A percentile compares a stretch with the other conserved stretches of the same genome.
Conservation (phyloP, 2,329 filamentous ascomycete genomes). For the Pyrenophora graminea region DNA sequence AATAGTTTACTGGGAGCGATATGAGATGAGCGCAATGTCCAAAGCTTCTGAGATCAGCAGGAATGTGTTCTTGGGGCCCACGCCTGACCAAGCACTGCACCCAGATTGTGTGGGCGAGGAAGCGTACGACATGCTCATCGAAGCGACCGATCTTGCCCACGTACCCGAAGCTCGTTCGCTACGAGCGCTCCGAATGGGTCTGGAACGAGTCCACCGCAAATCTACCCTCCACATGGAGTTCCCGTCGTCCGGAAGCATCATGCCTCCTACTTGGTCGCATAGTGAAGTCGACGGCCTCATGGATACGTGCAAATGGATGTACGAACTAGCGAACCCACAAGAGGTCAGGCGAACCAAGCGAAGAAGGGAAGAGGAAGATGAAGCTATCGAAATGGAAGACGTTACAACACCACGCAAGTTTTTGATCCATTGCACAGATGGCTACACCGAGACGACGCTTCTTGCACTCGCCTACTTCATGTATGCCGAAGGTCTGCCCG, state of each 20-base stretch:
- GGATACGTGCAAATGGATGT: conserved; percentile 88
- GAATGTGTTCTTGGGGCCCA: conserved; percentile 90
- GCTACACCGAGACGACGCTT: conserved; percentile 92
- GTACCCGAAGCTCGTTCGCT: conserved; percentile 72
- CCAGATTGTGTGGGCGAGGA: conserved; percentile 50
- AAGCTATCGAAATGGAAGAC: conserved; percentile 61
- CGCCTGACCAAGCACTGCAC: conserved; percentile 68
- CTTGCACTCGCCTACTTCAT: conserved; percentile 90
- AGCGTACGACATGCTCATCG: conserved; percentile 82
- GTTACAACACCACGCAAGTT: conserved; percentile 63
- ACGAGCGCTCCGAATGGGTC: conserved; percentile 63
- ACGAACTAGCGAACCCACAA: conserved; percentile 73
- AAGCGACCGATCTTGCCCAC: conserved; percentile 83
- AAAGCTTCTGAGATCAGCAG: conserved; percentile 82
- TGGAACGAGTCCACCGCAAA: conserved; percentile 48
- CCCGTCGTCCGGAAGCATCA: conserved; percentile 90
- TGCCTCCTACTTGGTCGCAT: conserved; percentile 82
- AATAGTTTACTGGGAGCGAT: conserved; percentile 75
- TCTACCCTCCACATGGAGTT: conserved; percentile 72
- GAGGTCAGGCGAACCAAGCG: conserved; percentile 48
- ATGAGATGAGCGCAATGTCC: conserved; percentile 94
- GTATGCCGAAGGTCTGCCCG: conserved; percentile 80
- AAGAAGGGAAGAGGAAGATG: conserved; percentile 52
- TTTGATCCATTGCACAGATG: conserved; percentile 90
- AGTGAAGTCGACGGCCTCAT: conserved; percentile 82